phyloP scores from a whole-genome alignment of 202 grass and related monocot species.

The Elaeis oleifera region DNA sequence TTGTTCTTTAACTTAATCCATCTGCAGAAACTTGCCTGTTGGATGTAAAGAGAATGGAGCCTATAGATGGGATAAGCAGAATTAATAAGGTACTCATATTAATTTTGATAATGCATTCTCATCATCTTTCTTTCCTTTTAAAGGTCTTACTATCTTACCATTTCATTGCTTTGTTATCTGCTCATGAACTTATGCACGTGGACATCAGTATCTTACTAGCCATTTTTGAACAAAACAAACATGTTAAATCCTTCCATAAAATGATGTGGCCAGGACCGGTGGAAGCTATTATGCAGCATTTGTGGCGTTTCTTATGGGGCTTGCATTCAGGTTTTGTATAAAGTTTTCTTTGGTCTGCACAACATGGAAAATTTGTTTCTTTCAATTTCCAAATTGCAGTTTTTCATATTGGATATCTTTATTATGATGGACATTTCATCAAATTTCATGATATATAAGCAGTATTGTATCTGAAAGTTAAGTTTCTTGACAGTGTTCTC shows the following conservation, averaged over 20 bases:
- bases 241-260: slow-evolving; percentile 2
- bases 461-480: not conserved
- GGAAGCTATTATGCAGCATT: slow-evolving; percentile 99
- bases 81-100: slow-evolving; percentile 68
- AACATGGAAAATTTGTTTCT: not conserved
- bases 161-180: too few species aligned
- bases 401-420: too few species aligned
- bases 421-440: too few species aligned
- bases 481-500: slow-evolving; percentile 59
- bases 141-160: too few species aligned
- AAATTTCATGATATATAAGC: not conserved
- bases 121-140: too few species aligned
- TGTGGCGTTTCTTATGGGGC: slow-evolving; percentile 92
- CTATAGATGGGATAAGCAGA: slow-evolving; percentile 91
- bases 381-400: too few species aligned
- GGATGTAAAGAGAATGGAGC: slow-evolving; percentile 98
- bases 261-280: slow-evolving; percentile 59
- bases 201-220: too few species aligned
- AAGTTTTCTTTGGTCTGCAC: slow-evolving; percentile 19
- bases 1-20: slow-evolving; percentile 2
- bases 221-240: slow-evolving; percentile 5
- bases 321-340: slow-evolving; percentile 80
- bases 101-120: too few species aligned
- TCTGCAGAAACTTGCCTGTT: slow-evolving; percentile 88
- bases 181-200: too few species aligned